phyloP scores from a whole-genome alignment of 2,329 filamentous ascomycete genomes.

The Botryotinia globosa region DNA sequence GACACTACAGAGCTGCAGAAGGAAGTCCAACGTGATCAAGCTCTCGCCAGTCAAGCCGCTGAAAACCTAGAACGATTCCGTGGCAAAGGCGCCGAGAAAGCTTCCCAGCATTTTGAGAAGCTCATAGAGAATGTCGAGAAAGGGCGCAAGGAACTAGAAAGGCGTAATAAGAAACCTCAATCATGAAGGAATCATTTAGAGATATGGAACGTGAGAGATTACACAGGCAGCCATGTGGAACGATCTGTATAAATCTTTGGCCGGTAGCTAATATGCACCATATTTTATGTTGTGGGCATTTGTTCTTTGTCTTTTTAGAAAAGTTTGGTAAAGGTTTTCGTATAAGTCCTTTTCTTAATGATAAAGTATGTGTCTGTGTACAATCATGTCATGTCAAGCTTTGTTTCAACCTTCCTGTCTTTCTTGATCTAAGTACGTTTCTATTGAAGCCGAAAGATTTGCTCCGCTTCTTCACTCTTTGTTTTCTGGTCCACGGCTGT shows the following conservation, averaged over 20 bases:
- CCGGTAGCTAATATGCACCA: background rate
- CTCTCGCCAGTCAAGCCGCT: background rate
- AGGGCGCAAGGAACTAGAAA: background rate
- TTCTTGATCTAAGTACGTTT: background rate
- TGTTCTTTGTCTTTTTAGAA: background rate
- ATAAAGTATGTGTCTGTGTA: background rate
- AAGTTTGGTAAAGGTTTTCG: background rate
- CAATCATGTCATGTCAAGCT: background rate
- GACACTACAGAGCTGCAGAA: background rate
- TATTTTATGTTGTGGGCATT: too few relatives aligned
- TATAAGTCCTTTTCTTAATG: background rate
- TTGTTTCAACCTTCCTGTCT: background rate
- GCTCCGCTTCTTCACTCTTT: background rate
- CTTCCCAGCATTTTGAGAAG: background rate
- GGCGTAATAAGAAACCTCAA: background rate
- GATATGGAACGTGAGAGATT: background rate
- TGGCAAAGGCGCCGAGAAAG: background rate
- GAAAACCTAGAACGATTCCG: background rate
- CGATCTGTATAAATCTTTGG: background rate
- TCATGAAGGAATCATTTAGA: background rate
- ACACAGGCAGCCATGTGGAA: background rate
- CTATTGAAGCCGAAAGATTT: background rate
- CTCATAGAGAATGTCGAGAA: constrained; percentile 1
- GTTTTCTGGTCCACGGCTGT: background rate
- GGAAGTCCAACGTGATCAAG: background rate